Base-by-base conservation (phyloP, 306 rosid species). In the Quercus ilex region DNA sequence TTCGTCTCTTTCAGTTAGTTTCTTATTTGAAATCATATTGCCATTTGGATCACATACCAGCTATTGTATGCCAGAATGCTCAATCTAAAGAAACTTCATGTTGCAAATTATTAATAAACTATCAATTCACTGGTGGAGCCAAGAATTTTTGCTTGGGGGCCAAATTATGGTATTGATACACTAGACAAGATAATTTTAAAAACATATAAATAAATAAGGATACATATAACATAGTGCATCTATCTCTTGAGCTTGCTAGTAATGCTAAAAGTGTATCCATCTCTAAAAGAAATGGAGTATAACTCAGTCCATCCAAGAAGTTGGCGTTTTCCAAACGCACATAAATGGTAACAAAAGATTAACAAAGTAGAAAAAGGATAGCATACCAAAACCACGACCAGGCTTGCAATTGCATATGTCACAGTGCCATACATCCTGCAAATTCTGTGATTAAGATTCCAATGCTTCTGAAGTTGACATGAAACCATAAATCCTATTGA, bases 361-460 rank as follows among this genome's bases (percentile, higher is more conserved):
- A 69, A 73, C 26, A 74, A 62, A 28, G 53, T 49, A 12, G 4
- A 28, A 64, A 64, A 64, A 15, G n/a, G 23, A 30, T 74, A 83
- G 76, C 93, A 23, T 86, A 94, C 98, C 97, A 84, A 94, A 94
- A 73, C 98, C 98, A 65, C 97, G 97, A 52, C 97, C 97, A 74
- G 98, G 97, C 86, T 94, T 94, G 80, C 90, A 93, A 55, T 89
- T 92, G 87, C 98, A 94, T 86, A 94, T 94, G 83, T 92, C 98
- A 55, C 98, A 94, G 77, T 91, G 97, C 98, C 98, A 94, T 77
- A 85, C 93, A 88, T 94, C 98, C 98, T 92, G 97, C 76, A 89
- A 87, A 86, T 53, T 78, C 41, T 73, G 46, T n/a, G 71, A 77
- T 59, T 23, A 23, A 59, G 78, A 77, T 75, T 18, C 20, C 52